Conservation (phyloP, 2,329 filamentous ascomycete species). For the Penicillium sp. region DNA sequence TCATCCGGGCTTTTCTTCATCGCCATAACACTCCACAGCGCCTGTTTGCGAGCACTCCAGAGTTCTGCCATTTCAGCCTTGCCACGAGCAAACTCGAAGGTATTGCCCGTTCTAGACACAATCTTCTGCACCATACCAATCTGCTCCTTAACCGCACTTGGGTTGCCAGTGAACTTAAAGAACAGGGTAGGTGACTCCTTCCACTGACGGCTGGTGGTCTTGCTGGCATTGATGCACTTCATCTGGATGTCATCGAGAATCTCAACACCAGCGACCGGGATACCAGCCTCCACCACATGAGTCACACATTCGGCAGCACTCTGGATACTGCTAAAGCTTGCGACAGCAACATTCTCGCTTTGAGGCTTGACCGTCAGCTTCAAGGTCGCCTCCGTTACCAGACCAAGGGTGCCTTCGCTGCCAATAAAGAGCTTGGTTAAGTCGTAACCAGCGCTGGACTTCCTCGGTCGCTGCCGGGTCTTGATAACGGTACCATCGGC, state of each 20-base stretch:
- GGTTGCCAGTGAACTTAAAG: conserved; percentile 64
- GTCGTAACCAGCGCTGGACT: conserved; percentile 86
- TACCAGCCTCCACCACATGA: conserved; percentile 67
- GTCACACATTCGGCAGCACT: conserved; percentile 71
- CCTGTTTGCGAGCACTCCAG: conserved; percentile 68
- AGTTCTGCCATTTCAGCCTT: conserved; percentile 59
- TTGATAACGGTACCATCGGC: conserved; percentile 85
- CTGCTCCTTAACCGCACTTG: conserved; percentile 55
- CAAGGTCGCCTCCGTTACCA: conserved; percentile 82
- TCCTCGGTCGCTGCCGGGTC: conserved; percentile 76
- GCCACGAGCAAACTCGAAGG: conserved; percentile 60
- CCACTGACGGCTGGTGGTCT: conserved; percentile 48
- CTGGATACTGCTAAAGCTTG: conserved; percentile 56
- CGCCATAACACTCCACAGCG: conserved; percentile 63
- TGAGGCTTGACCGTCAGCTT: conserved; percentile 76
- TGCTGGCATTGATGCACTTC: conserved; percentile 53
- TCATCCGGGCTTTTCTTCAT: conserved; percentile 52
- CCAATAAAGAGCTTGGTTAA: conserved; percentile 83
- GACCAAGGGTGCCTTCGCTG: conserved; percentile 79
- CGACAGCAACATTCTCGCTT: conserved; percentile 71
- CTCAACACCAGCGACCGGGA: conserved; percentile 84
- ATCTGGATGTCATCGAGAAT: conserved; percentile 90
- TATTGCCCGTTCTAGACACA: conserved; percentile 47
- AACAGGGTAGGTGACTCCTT: conserved; percentile 63
- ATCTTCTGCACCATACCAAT: conserved; percentile 53